Conservation (phyloP, 768 basidiomycete species). For the Panaeolus cyanescens region DNA sequence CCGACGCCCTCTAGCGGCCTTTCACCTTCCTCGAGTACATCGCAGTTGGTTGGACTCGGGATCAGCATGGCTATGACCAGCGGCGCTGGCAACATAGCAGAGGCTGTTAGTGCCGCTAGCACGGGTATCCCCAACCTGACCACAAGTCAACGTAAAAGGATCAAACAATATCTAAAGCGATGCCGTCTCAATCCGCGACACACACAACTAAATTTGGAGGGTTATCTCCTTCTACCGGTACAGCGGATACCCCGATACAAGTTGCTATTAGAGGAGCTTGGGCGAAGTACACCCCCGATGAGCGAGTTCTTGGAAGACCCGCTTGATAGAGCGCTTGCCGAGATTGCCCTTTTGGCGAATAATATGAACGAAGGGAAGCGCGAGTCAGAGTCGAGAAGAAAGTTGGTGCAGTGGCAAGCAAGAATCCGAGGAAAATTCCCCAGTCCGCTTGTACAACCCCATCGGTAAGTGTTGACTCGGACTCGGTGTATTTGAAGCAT, state of each 20-base stretch:
- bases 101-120: conserved; percentile 33
- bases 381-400: conserved; percentile 88
- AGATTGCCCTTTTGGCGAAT: conserved; percentile 86
- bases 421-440: conserved; percentile 92
- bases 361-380: conserved; percentile 99
- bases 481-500: not conserved
- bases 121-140: conserved; percentile 59
- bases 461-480: conserved; percentile 60
- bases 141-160: conserved; percentile 83
- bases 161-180: conserved; percentile 87
- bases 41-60: conserved; percentile 65
- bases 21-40: conserved; percentile 62
- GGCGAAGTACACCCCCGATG: conserved; percentile 77
- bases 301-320: conserved; percentile 79
- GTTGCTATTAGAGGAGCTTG: conserved; percentile 85
- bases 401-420: conserved; percentile 88
- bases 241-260: conserved; percentile 98
- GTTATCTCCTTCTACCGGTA: conserved; percentile 91
- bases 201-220: conserved; percentile 92
- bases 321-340: conserved; percentile 80
- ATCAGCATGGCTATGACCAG: conserved; percentile 55
- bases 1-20: conserved; percentile 43
- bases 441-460: conserved; percentile 97
- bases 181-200: conserved; percentile 89
- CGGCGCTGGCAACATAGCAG: conserved; percentile 41